phyloP scores from a whole-genome alignment of 1,284 basidiomycete genomes.

The Microbotryum lychnidis-dioicae region DNA sequence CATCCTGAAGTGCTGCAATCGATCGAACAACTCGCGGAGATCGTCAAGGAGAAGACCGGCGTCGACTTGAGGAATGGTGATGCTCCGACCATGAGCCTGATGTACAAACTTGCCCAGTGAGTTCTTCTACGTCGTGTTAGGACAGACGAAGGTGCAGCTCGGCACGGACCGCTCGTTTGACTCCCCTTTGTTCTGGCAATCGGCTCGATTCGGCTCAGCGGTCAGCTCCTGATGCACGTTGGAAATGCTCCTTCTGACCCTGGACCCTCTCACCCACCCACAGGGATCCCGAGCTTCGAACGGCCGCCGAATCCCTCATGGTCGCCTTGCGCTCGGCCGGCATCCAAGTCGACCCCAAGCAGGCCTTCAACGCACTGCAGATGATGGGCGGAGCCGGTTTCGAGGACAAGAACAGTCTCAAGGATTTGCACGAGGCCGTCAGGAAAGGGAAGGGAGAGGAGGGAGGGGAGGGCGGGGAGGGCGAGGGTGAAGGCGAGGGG shows the following conservation, averaged over 20 bases:
- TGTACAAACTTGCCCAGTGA: slow-evolving; percentile 22
- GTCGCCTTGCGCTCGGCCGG: slow-evolving; percentile 6
- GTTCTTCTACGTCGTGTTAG: not conserved
- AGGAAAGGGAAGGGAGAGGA: too few species aligned
- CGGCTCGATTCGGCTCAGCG: not conserved
- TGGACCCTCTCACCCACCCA: too few species aligned
- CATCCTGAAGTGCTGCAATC: slow-evolving; percentile 16
- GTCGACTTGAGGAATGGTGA: slow-evolving; percentile 22
- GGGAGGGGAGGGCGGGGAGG: too few species aligned
- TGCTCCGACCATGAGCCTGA: slow-evolving; percentile 24
- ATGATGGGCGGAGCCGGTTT: slow-evolving; percentile 25
- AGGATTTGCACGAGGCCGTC: too few species aligned
- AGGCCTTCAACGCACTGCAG: slow-evolving; percentile 28
- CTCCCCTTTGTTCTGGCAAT: not conserved
- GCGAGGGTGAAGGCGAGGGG: too few species aligned
- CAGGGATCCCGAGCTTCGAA: slow-evolving; percentile 23
- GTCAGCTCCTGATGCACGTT: not conserved
- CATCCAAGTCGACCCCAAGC: slow-evolving; percentile 25
- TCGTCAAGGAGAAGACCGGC: slow-evolving; percentile 24
- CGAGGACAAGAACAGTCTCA: not conserved
- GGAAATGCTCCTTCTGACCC: not conserved
- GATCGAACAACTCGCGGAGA: slow-evolving; percentile 16
- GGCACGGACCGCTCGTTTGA: not conserved
- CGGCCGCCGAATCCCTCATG: slow-evolving; percentile 25
- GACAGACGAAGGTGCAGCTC: not conserved